Conservation (phyloP, 192 early-diverging fungal species). For the Lobosporangium transversale region DNA sequence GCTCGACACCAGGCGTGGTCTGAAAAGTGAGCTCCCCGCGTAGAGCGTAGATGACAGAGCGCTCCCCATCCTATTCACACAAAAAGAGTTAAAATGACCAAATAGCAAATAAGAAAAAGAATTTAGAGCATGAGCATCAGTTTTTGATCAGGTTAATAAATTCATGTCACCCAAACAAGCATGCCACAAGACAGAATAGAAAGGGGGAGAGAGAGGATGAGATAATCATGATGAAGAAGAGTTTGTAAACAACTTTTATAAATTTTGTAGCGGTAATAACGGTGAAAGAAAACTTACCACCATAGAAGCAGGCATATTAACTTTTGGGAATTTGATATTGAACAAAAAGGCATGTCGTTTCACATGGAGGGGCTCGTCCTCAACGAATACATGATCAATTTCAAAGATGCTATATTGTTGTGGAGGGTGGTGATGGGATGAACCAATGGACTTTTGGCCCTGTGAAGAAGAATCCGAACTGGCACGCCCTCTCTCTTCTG, state of each 20-base stretch:
- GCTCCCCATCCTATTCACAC: too few species aligned
- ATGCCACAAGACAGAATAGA: too few species aligned
- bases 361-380: conserved; percentile 24
- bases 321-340: conserved; percentile 44
- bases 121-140: background rate
- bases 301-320: conserved; percentile 44
- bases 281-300: conserved; percentile 15
- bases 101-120: background rate
- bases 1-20: conserved; percentile 18
- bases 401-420: conserved; percentile 23
- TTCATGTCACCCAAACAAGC: too few species aligned
- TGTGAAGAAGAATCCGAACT: too few species aligned
- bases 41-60: conserved; percentile 14
- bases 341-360: conserved; percentile 48
- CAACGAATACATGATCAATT: conserved; percentile 24
- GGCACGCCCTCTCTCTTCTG: too few species aligned
- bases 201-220: background rate
- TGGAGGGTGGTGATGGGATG: background rate
- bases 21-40: conserved; percentile 31
- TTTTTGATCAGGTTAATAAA: background rate
- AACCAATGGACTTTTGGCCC: too few species aligned
- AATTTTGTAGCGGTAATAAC: background rate
- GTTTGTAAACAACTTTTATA: background rate
- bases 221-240: conserved; percentile 1
- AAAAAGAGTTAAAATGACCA: conserved; percentile 11